Conservation (phyloP, 2,329 filamentous ascomycete genomes). For the Basipetospora sp. region DNA sequence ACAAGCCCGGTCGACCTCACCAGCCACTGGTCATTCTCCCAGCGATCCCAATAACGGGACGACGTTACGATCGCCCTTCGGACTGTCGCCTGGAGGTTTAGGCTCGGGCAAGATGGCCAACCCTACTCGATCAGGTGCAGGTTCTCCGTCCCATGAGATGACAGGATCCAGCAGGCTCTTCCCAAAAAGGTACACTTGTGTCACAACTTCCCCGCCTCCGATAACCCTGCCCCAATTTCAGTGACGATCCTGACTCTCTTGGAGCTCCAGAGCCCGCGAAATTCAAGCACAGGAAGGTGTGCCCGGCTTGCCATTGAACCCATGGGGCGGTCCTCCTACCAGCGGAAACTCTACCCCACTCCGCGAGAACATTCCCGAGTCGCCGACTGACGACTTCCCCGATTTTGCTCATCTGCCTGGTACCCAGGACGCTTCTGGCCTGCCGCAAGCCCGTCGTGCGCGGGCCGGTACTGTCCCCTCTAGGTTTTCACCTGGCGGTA, state of each 20-base stretch:
- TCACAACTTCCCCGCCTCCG: background rate
- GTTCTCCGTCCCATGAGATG: constrained; percentile 91
- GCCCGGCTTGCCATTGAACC: constrained; percentile 48
- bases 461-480: constrained; percentile 94
- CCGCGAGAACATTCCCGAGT: constrained; percentile 93
- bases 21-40: constrained; percentile 66
- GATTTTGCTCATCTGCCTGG: constrained; percentile 65
- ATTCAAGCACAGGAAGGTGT: constrained; percentile 94
- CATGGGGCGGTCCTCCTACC: constrained; percentile 90
- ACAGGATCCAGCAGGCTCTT: constrained; percentile 59
- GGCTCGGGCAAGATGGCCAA: constrained; percentile 43
- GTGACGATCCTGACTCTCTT: background rate
- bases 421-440: constrained; percentile 32
- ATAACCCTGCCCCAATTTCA: background rate
- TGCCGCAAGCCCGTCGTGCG: constrained; percentile 61
- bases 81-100: constrained; percentile 48
- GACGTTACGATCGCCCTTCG: constrained; percentile 56
- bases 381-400: constrained; percentile 87
- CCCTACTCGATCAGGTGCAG: constrained; percentile 64
- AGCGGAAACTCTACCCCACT: constrained; percentile 93
- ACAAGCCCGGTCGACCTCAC: constrained; percentile 62
- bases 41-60: constrained; percentile 55
- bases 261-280: constrained; percentile 63
- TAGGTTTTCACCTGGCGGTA: constrained; percentile 67
- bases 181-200: constrained; percentile 66